phyloP scores from a whole-genome alignment of 2,329 filamentous ascomycete species.

The Talaromyces rugulosus region DNA sequence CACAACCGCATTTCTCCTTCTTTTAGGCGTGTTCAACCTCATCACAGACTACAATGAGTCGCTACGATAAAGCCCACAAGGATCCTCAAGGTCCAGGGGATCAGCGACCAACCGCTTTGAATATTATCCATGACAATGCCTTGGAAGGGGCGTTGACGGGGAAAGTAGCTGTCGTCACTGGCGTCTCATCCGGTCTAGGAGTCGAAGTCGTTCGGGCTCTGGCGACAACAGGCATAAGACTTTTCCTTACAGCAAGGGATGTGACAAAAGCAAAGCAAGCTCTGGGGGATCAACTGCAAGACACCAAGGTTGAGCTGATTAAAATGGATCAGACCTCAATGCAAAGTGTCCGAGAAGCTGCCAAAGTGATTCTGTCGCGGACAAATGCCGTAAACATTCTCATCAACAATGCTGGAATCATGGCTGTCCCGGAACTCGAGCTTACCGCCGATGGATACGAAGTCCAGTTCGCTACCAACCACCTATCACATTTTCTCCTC shows the following conservation, averaged over 20 bases:
- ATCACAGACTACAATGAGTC: neutral
- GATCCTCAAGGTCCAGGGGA: slow-evolving; percentile 8
- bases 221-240: slow-evolving; percentile 1
- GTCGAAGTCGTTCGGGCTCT: slow-evolving; percentile 7
- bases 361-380: neutral
- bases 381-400: slow-evolving; percentile 6
- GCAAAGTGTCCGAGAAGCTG: slow-evolving; percentile 2
- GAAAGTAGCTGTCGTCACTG: slow-evolving; percentile 1
- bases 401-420: slow-evolving; percentile 9
- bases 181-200: slow-evolving; percentile 8
- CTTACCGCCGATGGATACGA: slow-evolving; percentile 6
- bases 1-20: neutral
- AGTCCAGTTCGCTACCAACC: slow-evolving; percentile 9
- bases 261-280: neutral
- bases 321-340: slow-evolving; percentile 5
- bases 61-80: slow-evolving; percentile 2
- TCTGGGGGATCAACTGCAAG: slow-evolving; percentile 1
- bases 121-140: slow-evolving; percentile 2
- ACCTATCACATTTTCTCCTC: slow-evolving; percentile 8
- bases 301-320: neutral
- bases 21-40: neutral
- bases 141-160: neutral
- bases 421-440: neutral
- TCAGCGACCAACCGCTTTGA: slow-evolving; percentile 9
- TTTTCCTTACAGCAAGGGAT: slow-evolving; percentile 8